A percentile compares a stretch with the other conserved stretches of the same genome.
These are phyloP conservation scores for Penicillium cinerascens DNA, from an alignment of 495 filamentous ascomycete species.

Conservation along the genomic window DNA sequence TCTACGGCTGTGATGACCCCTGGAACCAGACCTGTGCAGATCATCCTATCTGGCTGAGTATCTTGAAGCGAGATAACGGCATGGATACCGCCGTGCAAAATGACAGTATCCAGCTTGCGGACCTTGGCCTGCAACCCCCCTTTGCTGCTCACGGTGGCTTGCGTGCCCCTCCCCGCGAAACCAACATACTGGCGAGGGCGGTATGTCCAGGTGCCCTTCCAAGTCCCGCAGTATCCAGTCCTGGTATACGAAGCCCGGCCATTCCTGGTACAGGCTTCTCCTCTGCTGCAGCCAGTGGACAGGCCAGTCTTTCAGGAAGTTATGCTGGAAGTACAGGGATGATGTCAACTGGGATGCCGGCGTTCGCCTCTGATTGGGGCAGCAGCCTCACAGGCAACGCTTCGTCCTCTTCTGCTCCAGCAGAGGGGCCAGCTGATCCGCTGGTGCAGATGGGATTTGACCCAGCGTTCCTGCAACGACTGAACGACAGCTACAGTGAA, in stretches of 20 bases:
- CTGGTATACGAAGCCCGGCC: constrained; percentile 37
- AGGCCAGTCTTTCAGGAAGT: constrained; percentile 39
- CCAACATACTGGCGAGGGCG: constrained; percentile 27
- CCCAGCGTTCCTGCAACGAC: constrained; percentile 36
- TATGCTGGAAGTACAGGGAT: constrained; percentile 39
- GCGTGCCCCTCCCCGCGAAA: constrained; percentile 28
- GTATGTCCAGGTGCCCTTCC: constrained; percentile 24
- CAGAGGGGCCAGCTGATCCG: constrained; percentile 29
- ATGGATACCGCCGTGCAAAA: constrained; percentile 36
- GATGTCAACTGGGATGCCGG: constrained; percentile 28
- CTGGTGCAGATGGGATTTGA: constrained; percentile 46
- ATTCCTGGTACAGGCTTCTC: constrained; percentile 35
- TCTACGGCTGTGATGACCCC: constrained; percentile 62
- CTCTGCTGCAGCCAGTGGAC: constrained; percentile 34
- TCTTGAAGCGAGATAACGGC: constrained; percentile 63
- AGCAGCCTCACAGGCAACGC: constrained; percentile 26
- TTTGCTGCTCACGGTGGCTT: constrained; percentile 33
- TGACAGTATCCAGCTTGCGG: constrained; percentile 33
- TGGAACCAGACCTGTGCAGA: constrained; percentile 75
- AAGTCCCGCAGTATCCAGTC: constrained; percentile 28
- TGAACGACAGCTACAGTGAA: constrained; percentile 37
- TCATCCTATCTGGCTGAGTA: constrained; percentile 59
- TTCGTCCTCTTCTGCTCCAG: constrained; percentile 36
- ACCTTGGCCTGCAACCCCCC: constrained; percentile 42
- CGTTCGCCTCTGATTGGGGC: constrained; percentile 39